Evolutionary conservation across 169 alveolate species (phyloP), one percentile per base, ranked within the genome.

Genomic region (Cryptosporidium tyzzeri): DNA sequence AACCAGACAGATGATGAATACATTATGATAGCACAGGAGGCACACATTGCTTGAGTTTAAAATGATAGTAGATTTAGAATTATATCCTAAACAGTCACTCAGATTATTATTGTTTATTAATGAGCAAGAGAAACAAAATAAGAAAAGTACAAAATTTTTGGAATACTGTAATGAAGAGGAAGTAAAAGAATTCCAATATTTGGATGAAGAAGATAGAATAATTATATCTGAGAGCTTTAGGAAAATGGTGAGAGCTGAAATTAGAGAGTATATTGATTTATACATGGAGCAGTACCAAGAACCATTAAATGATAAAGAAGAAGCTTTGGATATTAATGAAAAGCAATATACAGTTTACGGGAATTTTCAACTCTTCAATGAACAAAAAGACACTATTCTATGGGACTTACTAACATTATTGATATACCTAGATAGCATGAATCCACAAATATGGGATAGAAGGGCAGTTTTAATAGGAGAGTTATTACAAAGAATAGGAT

Each of bases 381-480:
- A 26, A 10, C 23, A 14, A 65, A 31, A 62, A 26, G 89, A 65
- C 5, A 37, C 80, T 9, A 62, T 80, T 58, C 37, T 61, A 45
- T 80, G 89, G 89, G 89, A 80, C 51, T 12, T 80, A 8, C 39
- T 80, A 62, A 62, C 89, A 21, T 62, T 80, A 41, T n/a, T 80
- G n/a, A 80, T 80, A 18, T 53, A 58, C 12, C 1, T 80, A 31
- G 89, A 80, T 39, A 67, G 89, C 12, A 39, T 18, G 29, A 80
- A 67, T 45, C 75, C 75, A 1, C 69, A 37, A 14, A 80, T 80
- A 26, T 80, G 89, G 89, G 73, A 65, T 23, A 80, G 70, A 26
- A 61, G 74, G 50, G 59, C 39, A 9, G 33, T 31, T 0, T 70
- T 70, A 31, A 45, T 48, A 70, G 39, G 39, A 39, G 33, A 33